Evolutionary conservation across 2,329 filamentous ascomycete genomes (phyloP).

Genomic region (Fonsecaea pugnacius): DNA sequence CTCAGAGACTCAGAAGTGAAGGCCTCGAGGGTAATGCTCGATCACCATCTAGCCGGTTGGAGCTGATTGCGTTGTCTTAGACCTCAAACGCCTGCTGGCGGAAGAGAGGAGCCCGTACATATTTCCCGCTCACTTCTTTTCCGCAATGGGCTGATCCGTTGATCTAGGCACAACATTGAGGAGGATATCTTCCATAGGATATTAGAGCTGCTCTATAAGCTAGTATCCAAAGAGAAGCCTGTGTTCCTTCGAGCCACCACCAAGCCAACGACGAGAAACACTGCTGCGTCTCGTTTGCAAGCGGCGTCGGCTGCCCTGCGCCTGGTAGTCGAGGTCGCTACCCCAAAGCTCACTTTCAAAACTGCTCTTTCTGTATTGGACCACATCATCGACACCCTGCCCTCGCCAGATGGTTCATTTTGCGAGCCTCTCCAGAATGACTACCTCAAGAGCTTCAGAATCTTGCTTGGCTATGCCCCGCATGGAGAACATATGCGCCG

Average conservation of each 20-base stretch:
- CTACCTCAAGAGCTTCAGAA: constrained; percentile 75
- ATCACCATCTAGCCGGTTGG: not conserved
- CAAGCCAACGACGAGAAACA: constrained; percentile 56
- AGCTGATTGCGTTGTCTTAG: constrained; percentile 41
- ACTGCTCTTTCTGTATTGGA: constrained; percentile 78
- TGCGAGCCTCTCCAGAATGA: constrained; percentile 69
- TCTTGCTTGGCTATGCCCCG: constrained; percentile 71
- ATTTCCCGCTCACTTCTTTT: not conserved
- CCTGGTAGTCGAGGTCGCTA: constrained; percentile 70
- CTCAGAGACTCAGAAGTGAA: constrained; percentile 38
- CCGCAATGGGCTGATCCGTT: not conserved
- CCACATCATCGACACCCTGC: constrained; percentile 77
- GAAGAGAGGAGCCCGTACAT: constrained; percentile 49
- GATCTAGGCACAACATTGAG: constrained; percentile 53
- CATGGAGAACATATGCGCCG: constrained; percentile 78
- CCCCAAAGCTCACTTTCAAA: constrained; percentile 71
- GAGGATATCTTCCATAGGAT: constrained; percentile 82
- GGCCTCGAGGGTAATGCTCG: constrained; percentile 53
- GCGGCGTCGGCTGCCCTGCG: constrained; percentile 74
- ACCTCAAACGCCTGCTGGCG: constrained; percentile 61
- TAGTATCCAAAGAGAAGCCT: constrained; percentile 71
- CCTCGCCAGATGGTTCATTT: constrained; percentile 66
- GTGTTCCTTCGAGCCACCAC: constrained; percentile 59
- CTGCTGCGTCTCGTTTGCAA: constrained; percentile 63
- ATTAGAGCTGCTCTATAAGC: constrained; percentile 78